A percentile compares a stretch with the other conserved stretches of the same genome.
Conservation (phyloP, 2,329 filamentous ascomycete species). For the Zasmidium citrigriseum region DNA sequence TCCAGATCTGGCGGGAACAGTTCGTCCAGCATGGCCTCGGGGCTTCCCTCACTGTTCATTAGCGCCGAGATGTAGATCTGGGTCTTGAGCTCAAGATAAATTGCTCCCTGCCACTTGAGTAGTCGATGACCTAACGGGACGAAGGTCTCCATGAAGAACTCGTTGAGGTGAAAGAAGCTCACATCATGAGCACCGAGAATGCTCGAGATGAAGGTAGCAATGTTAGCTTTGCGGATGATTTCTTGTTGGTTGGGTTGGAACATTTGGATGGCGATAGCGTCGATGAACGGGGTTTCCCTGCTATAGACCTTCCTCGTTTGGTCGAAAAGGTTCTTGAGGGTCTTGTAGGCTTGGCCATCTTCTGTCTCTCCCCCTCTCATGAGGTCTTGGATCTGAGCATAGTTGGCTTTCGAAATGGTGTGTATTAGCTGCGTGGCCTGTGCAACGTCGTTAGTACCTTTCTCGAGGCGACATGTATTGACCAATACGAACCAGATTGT, state of each 20-base stretch:
- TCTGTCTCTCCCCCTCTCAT: conserved; percentile 45
- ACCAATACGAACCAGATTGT: conserved; percentile 58
- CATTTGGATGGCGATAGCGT: conserved; percentile 39
- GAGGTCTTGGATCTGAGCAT: conserved; percentile 58
- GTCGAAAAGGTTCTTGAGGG: conserved; percentile 63
- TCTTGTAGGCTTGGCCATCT: conserved; percentile 61
- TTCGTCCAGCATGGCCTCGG: conserved; percentile 59
- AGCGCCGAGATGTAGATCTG: conserved; percentile 66
- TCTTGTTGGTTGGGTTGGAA: conserved; percentile 52
- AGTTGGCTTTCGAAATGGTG: conserved; percentile 58
- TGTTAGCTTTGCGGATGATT: conserved; percentile 63
- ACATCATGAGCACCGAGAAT: conserved; percentile 64
- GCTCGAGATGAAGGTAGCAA: conserved; percentile 65
- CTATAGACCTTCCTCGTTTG: conserved; percentile 64
- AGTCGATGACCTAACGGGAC: conserved; percentile 60
- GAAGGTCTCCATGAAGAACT: conserved; percentile 65
- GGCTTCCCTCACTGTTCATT: conserved; percentile 56
- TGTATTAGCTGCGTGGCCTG: conserved; percentile 62
- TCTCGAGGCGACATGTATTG: too few relatives aligned
- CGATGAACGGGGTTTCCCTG: conserved; percentile 55
- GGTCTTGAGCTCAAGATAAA: conserved; percentile 67
- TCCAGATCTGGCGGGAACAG: conserved; percentile 62
- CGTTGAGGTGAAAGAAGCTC: conserved; percentile 64
- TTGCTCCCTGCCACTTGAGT: conserved; percentile 59
- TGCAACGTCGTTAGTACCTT: conserved; percentile 1